Conservation (phyloP, 169 alveolate species). For the Eimeria sp. region DNA sequence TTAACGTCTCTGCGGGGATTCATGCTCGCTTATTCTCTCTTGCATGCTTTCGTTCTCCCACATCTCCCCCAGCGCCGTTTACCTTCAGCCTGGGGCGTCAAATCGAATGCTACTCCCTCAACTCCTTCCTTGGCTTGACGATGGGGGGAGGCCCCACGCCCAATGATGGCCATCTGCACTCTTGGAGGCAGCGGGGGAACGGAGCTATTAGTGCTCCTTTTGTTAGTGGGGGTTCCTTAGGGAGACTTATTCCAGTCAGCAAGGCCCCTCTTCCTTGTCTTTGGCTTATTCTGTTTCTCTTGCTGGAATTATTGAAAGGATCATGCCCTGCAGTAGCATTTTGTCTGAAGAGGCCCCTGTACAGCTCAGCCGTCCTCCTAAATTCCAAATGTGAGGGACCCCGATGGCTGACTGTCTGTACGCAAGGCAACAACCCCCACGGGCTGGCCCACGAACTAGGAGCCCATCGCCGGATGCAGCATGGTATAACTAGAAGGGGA, state of each 20-base stretch:
- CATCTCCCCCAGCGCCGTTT: neutral
- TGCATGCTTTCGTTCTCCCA: neutral
- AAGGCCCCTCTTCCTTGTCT: neutral
- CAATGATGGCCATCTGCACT: neutral
- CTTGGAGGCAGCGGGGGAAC: neutral
- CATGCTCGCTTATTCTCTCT: neutral
- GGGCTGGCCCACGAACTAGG: neutral
- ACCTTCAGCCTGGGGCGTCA: neutral
- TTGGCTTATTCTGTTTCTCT: neutral
- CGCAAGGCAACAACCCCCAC: neutral
- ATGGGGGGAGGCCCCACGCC: constrained; percentile 1
- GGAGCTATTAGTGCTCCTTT: neutral
- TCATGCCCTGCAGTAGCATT: neutral
- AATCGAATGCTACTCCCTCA: constrained; percentile 20
- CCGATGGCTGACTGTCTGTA: neutral
- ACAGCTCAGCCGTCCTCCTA: neutral
- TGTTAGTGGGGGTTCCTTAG: neutral
- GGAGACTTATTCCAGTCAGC: neutral
- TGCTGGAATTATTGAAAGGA: neutral
- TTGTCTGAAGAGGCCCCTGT: neutral
- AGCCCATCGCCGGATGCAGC: neutral
- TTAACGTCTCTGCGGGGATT: neutral
- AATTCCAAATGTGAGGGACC: neutral
- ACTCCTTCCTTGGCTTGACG: neutral
- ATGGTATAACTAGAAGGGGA: neutral